phyloP scores from a whole-genome alignment of 495 filamentous ascomycete species.

The Cryomyces antarcticus region DNA sequence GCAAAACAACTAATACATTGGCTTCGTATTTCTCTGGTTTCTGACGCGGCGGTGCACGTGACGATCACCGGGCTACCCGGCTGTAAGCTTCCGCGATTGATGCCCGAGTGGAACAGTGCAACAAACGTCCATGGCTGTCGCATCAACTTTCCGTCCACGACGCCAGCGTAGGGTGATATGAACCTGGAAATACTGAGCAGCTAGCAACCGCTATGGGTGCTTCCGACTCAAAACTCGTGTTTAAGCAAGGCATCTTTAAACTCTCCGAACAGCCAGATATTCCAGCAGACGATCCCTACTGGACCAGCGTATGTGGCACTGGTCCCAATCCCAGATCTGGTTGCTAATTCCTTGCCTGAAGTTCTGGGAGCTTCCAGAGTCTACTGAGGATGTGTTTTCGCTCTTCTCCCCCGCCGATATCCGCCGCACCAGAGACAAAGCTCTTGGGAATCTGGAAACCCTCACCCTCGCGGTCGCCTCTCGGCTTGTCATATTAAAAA shows the following conservation, averaged over 20 bases:
- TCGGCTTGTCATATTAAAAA: constrained; percentile 59
- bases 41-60: no score
- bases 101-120: no score
- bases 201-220: constrained; percentile 51
- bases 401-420: constrained; percentile 90
- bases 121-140: no score
- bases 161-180: no score
- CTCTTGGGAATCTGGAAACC: constrained; percentile 79
- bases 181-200: no score
- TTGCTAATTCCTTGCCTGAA: constrained; percentile 16
- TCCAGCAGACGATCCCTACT: constrained; percentile 74
- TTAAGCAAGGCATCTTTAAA: constrained; percentile 97
- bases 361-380: constrained; percentile 98
- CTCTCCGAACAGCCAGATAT: constrained; percentile 83
- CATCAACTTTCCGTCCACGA: no score
- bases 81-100: no score
- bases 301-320: constrained; percentile 52
- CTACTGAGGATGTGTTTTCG: constrained; percentile 88
- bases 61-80: no score
- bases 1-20: no score
- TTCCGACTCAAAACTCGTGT: constrained; percentile 96
- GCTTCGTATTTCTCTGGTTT: no score
- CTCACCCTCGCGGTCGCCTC: constrained; percentile 65
- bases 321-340: neutral
- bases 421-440: constrained; percentile 68